phyloP scores from a whole-genome alignment of 148 eudicot species.

The Nepenthes gracilis region DNA sequence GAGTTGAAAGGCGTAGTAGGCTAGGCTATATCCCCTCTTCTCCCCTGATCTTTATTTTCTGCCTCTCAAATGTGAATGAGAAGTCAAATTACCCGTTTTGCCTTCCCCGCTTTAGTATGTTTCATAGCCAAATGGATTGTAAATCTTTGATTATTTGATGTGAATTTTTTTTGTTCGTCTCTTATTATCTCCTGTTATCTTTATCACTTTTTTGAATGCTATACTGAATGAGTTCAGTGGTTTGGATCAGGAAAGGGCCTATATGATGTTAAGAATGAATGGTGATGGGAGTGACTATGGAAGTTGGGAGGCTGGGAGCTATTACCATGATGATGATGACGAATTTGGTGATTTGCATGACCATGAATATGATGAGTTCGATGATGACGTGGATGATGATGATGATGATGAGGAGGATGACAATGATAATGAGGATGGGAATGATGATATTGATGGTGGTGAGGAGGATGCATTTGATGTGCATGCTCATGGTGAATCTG shows the following conservation, averaged over 20 bases:
- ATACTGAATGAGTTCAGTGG: constrained; percentile 1
- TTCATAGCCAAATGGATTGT: no score
- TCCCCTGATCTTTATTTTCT: no score
- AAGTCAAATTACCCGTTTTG: no score
- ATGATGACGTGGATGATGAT: constrained; percentile 13
- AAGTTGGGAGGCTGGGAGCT: constrained; percentile 70
- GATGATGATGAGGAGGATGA: constrained; percentile 19
- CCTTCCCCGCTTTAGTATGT: no score
- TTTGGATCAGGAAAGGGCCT: constrained; percentile 81
- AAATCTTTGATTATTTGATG: no score
- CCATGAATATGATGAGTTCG: constrained; percentile 16
- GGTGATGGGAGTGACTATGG: constrained; percentile 54
- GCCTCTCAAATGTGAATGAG: no score
- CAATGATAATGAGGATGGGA: constrained; percentile 11
- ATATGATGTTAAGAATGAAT: constrained; percentile 83
- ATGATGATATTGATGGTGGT: constrained; percentile 14
- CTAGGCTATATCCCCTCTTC: no score
- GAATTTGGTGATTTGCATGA: constrained; percentile 28
- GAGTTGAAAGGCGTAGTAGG: no score
- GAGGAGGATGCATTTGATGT: constrained; percentile 61
- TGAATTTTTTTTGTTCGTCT: no score
- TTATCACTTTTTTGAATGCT: background rate
- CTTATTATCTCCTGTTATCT: no score
- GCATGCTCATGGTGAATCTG: constrained; percentile 52
- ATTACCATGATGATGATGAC: constrained; percentile 39